phyloP scores from a whole-genome alignment of 2,329 filamentous ascomycete genomes.

The Verticillium klebahnii region DNA sequence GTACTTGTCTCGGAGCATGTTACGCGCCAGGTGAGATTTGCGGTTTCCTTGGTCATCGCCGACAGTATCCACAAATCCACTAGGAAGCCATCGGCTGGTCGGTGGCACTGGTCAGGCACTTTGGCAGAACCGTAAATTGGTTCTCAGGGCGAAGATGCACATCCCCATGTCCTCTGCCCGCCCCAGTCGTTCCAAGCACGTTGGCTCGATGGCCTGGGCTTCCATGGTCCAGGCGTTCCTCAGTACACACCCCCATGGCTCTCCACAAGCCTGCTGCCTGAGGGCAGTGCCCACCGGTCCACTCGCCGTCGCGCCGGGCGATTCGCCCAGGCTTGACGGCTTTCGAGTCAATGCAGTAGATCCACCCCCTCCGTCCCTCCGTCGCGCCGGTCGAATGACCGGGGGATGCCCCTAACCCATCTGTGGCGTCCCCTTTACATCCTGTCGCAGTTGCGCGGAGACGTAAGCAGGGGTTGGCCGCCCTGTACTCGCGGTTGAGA shows the following conservation, averaged over 20 bases:
- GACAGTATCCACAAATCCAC: not conserved
- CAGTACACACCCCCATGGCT: not conserved
- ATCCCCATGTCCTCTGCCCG: conserved; percentile 10
- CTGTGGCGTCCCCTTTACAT: conserved; percentile 1
- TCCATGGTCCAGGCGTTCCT: not conserved
- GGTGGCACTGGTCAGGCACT: conserved; percentile 7
- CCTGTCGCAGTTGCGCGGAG: conserved; percentile 7
- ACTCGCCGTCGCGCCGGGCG: not conserved
- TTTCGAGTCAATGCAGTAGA: conserved; percentile 6
- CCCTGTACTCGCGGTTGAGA: not conserved
- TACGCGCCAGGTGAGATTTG: not conserved
- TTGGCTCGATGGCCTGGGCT: not conserved
- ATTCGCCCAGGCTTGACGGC: not conserved
- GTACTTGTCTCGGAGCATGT: not conserved
- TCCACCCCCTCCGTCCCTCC: conserved; percentile 6
- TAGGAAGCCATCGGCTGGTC: not conserved
- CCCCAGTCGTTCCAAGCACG: not conserved
- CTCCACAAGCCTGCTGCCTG: not conserved
- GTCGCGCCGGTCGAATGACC: not conserved
- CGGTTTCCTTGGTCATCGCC: not conserved
- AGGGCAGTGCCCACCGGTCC: not conserved
- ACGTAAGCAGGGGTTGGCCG: conserved; percentile 8
- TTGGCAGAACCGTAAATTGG: conserved; percentile 10
- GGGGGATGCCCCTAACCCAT: not conserved
- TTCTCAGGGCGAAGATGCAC: conserved; percentile 11